Base-by-base conservation (phyloP, 148 eudicot species). In the Fallopia convolvulus region DNA sequence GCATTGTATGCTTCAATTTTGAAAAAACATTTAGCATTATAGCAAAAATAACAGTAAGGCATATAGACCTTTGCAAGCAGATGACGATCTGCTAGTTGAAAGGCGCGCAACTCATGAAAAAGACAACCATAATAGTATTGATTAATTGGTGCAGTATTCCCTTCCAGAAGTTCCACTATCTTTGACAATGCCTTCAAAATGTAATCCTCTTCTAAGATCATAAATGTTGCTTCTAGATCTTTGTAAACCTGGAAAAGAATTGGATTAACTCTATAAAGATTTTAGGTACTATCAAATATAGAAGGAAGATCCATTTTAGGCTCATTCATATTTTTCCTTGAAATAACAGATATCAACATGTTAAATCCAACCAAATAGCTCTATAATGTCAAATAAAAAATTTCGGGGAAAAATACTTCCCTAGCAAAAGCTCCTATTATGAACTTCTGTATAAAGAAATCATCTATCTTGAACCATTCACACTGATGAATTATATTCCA, bases 71-170 rank as follows among this genome's bases (percentile, higher is more conserved):
- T 86, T 48, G 90, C 80, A 76, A 83, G 90, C 21, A 86, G 93
- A 84, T 80, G 99, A 61, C 99, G 90, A 86, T 89, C 97, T 82
- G 99, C 87, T 78, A 95, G 89, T 86, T 95, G 94, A 76, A 95
- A 95, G 71, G 97, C 85, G 56, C 92, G 91, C 68, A 95, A 94
- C 83, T 95, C 99, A 74, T 95, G 86, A 81, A 95, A 92, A 70
- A 95, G 94, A 85, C 97, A 92, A 50, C 97, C 99, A 80, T 95
- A 95, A 79, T 95, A 95, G 80, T 88, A 87, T 81, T 92, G 99
- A 85, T 91, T 92, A 77, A 91, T 91, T 76, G 86, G 82, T 48
- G 99, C 86, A 81, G 99, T 89, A 80, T 87, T 89, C 74, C 97
- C 94, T 85, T 95, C 97, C 78, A 95, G 84, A 61, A 95, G 88